Evolutionary conservation across 177 flowering plant genomes (phyloP), one percentile per base, ranked within the genome.

Genomic region (Vitis hybrid): DNA sequence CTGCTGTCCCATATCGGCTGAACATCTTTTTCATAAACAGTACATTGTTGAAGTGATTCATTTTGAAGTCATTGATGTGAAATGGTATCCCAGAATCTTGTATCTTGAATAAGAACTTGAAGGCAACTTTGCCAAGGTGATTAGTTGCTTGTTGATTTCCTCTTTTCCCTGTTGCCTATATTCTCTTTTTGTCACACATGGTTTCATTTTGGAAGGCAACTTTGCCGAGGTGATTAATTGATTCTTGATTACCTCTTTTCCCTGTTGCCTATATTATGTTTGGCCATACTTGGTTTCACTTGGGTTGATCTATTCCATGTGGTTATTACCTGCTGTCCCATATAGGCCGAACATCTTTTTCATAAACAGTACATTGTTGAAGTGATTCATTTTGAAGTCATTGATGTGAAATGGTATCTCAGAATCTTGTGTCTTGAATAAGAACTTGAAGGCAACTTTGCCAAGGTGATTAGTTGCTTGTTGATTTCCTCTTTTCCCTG

Each of bases 241-340:
- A 30, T 48, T 35, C 54, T 30, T 21, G 48, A 18, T 54, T 14
- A 5, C 57, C 57, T 54, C 14, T 54, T 84, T 84, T 79, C 82
- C 85, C 87, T 84, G 84, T 81, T 83, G 85, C 86, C 81, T 61
- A 82, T 52, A 82, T 74, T 49, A 11, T 30, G 9, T 11, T 41
- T 69, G 71, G 78, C 68, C 57, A 41, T 68, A 13, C 18, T 56
- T 24, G 66, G 67, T 74, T 11, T 73, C 74, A 63, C 18, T 27
- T 32, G 35, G 73, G 77, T 62, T 58, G 21, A 64, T 30, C 5
- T 54, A 18, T 54, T 35, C 10, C 41, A 41, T 35, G 20, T 64
- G 32, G 53, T 66, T 55, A 11, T 17, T 17, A 12, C 66, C 66
- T 53, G 11, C 12, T 58, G 18, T 66, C 64, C 74, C 54, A 1